Conservation (phyloP, 768 basidiomycete species). For the Lactifluus rugatus region DNA sequence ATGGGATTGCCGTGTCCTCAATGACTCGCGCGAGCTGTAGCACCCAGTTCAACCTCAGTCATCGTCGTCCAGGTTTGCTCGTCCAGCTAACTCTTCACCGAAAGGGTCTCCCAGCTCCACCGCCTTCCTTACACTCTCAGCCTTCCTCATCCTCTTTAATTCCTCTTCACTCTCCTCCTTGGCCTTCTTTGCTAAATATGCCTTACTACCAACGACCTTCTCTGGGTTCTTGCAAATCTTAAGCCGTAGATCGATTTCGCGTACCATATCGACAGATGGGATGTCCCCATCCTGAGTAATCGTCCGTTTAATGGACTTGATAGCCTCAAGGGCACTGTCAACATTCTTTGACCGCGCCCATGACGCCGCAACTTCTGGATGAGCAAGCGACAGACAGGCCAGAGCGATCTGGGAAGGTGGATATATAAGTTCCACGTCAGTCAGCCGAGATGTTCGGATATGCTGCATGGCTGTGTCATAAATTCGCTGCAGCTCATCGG, state of each 20-base stretch:
- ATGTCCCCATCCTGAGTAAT: constrained; percentile 46
- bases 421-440: constrained; percentile 86
- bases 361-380: constrained; percentile 45
- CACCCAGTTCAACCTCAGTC: constrained; percentile 9
- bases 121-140: constrained; percentile 44
- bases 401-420: constrained; percentile 91
- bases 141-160: constrained; percentile 47
- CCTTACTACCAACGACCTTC: constrained; percentile 84
- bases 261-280: constrained; percentile 75
- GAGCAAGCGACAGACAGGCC: constrained; percentile 59
- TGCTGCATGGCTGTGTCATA: constrained; percentile 60
- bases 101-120: constrained; percentile 60
- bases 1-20: neutral
- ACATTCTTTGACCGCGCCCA: constrained; percentile 47
- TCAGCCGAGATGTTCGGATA: constrained; percentile 73
- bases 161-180: constrained; percentile 62
- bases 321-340: constrained; percentile 30
- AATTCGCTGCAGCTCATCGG: constrained; percentile 40
- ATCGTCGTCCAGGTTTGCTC: constrained; percentile 21
- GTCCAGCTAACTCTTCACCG: constrained; percentile 41
- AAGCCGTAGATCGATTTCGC: constrained; percentile 80
- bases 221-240: constrained; percentile 92
- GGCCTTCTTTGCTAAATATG: constrained; percentile 62
- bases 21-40: neutral
- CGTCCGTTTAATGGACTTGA: constrained; percentile 46